Percentiles rank a stretch among this genome's conserved stretches.
These are phyloP conservation scores for Neonectria neomacrospora DNA, from an alignment of 2,329 filamentous ascomycete genomes.

Conservation along the genomic window DNA sequence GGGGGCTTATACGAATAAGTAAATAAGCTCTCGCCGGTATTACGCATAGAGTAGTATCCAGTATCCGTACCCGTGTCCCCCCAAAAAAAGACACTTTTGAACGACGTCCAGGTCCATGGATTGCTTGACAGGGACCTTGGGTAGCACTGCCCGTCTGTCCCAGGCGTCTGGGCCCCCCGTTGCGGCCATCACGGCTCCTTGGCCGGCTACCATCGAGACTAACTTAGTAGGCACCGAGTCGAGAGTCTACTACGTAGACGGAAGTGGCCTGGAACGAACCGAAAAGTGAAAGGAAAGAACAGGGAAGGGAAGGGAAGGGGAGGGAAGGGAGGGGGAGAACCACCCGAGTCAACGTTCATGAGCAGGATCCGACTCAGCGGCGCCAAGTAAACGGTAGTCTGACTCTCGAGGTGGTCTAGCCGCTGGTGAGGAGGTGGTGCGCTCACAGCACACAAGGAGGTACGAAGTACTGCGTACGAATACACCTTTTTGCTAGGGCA, in stretches of 20 bases:
- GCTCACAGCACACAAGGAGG: background rate
- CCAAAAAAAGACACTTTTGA: slow-evolving; percentile 12
- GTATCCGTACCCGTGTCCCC: background rate
- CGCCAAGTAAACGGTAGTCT: background rate
- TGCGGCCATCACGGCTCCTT: slow-evolving; percentile 17
- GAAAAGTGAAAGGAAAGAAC: background rate
- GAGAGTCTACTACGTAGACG: background rate
- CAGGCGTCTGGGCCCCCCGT: slow-evolving; percentile 30
- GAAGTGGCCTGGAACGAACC: background rate
- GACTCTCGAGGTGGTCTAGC: background rate
- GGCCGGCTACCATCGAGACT: slow-evolving; percentile 26
- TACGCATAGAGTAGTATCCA: background rate
- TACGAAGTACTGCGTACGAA: background rate
- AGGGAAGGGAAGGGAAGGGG: background rate
- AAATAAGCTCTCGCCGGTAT: background rate
- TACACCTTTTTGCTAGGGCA: background rate
- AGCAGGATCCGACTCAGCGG: background rate
- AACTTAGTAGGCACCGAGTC: slow-evolving; percentile 8
- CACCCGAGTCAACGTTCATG: background rate
- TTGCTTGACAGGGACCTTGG: slow-evolving; percentile 18
- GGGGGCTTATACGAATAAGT: slow-evolving; percentile 15
- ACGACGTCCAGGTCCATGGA: slow-evolving; percentile 8
- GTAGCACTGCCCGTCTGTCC: slow-evolving; percentile 19
- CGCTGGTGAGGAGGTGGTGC: background rate
- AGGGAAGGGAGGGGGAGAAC: background rate